Evolutionary conservation across 371 early-diverging fungal species (phyloP), one percentile per base, ranked within the genome.

Genomic region (Actinomucor elegans): DNA sequence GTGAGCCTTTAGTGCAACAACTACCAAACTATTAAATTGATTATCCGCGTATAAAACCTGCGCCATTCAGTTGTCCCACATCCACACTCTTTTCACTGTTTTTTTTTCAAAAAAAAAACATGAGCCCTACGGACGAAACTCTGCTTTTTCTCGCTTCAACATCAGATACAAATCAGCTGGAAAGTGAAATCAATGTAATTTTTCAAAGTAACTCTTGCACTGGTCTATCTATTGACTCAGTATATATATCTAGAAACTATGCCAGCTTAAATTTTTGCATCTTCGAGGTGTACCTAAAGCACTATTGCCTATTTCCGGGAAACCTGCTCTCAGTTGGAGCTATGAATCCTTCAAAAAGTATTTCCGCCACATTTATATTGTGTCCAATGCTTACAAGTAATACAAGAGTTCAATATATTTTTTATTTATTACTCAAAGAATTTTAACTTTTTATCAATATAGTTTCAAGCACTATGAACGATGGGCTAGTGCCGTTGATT

Each of bases 321-420:
- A 46, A 34, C 67, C 79, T 34, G 69, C 60, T 4, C 54, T 78
- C 6, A 65, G 62, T 27, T 75, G 73, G 73, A 68, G 64, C 64
- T 70, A 62, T 58, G 59, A 72, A 17, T 44, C 48, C 7, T 61
- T 52, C 3, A 58, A 57, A n/a, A 17, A 11, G 2, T 15, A 49
- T 7, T 73, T 69, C 45, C 32, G 52, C 5, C 11, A 69, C 23
- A 37, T 71, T 0, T 75, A 61, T 49, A 64, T 79, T 26, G 62
- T 75, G 8, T 52, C 74, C 32, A 73, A 75, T 47, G 79, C 79
- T 34, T 63, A 73, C 63, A 75, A 73, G 79, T 79, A 64, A n/a
- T n/a, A n/a, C n/a, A n/a, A n/a, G n/a, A n/a, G n/a, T n/a, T n/a
- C n/a, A n/a, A n/a, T n/a, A n/a, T n/a, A n/a, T n/a, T n/a, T n/a